Base-by-base conservation (phyloP, 352 stramenopile species). In the Phytopythium chamaehyphon region DNA sequence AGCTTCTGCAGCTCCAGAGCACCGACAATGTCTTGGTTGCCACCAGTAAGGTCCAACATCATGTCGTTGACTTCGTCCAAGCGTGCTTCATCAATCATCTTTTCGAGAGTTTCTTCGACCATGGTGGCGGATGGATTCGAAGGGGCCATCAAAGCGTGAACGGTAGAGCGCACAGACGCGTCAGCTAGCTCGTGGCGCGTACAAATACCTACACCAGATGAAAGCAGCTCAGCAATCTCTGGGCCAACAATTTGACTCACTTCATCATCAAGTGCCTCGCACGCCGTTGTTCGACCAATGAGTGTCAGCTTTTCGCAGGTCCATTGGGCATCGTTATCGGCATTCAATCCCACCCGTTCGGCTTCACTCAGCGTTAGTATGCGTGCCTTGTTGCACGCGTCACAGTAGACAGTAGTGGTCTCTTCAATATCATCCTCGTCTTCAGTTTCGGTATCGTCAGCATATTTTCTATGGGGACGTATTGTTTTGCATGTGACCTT, bases 21-120 rank as follows among this genome's bases (percentile, higher is more conserved):
- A 22, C 70, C 62, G n/a, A 91, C 50, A 6, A 89, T 31, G 2
- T 72, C 57, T 15, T 37, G 16, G 6, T 87, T 66, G 19, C 55
- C 59, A 5, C 73, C 71, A 11, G 90, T 59, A 40, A 93, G 73
- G 49, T 95, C 76, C 37, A 48, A 39, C 69, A 95, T 90, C 43
- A 73, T 64, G 49, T 93, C 83, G 54, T 95, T 90, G 21, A 95
- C 60, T 60, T 92, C 76, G 46, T 93, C 74, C 43, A 90, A 62
- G 33, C 82, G 73, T 7, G 81, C 82, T 47, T 83, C 73, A 31
- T 92, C 68, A 31, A 94, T 79, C 37, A 88, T 63, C 23, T 57
- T 68, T 15, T 76, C 61, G 24, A 93, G 54, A 18, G 69, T 73
- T 9, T 59, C 57, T 49, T 79, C 68, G 37, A 82, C 56, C 40